Conservation (phyloP, 805 yeast species). For the Candida jianshihensis region DNA sequence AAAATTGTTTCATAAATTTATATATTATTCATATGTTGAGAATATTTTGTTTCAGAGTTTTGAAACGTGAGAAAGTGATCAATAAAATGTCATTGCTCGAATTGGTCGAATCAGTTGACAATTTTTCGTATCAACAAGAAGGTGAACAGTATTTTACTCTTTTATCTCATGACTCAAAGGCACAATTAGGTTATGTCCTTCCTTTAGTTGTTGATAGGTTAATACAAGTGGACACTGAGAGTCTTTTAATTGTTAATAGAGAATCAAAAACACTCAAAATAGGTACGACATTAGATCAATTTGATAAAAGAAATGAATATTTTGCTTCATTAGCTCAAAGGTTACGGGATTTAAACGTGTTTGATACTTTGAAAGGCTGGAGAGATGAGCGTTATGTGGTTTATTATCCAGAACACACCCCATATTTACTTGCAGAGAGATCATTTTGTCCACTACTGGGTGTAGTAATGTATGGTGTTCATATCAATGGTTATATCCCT, state of each 20-base stretch:
- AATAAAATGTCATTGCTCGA: neutral
- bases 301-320: conserved; percentile 33
- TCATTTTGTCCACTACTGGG: conserved; percentile 79
- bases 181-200: conserved; percentile 9
- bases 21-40: no score
- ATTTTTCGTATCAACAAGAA: conserved; percentile 18
- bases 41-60: no score
- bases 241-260: conserved; percentile 21
- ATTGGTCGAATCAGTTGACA: conserved; percentile 17
- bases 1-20: no score
- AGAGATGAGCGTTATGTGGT: conserved; percentile 76
- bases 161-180: conserved; percentile 12
- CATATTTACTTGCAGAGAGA: conserved; percentile 71
- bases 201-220: conserved; percentile 9
- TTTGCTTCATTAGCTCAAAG: conserved; percentile 36
- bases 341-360: conserved; percentile 30
- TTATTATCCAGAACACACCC: conserved; percentile 44
- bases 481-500: conserved; percentile 71
- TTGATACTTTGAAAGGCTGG: conserved; percentile 62
- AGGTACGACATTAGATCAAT: conserved; percentile 24
- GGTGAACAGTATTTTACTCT: conserved; percentile 4
- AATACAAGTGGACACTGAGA: conserved; percentile 1
- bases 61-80: neutral
- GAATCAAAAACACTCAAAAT: conserved; percentile 22
- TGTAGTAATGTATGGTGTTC: conserved; percentile 85